phyloP scores from a whole-genome alignment of 345 rosid genomes.

The Schrenkiella parvula region DNA sequence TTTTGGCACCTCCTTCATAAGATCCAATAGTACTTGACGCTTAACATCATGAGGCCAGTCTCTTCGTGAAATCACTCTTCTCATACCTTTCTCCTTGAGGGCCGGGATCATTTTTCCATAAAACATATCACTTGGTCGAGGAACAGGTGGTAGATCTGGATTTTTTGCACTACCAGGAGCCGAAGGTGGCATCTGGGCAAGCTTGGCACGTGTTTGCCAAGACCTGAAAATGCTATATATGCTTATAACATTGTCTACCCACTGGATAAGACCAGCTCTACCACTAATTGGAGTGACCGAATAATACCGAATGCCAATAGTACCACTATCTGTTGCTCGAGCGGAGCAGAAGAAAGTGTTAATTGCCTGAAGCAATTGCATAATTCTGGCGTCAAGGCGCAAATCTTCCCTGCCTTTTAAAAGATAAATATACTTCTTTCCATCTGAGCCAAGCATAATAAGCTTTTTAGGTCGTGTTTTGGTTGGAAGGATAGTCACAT shows the following conservation, averaged over 20 bases:
- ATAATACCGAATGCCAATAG: slow-evolving; percentile 68
- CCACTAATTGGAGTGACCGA: slow-evolving; percentile 94
- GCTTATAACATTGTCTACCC: slow-evolving; percentile 89
- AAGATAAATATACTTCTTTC: slow-evolving; percentile 71
- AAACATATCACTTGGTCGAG: slow-evolving; percentile 96
- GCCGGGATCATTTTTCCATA: slow-evolving; percentile 97
- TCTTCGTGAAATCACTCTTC: slow-evolving; percentile 88
- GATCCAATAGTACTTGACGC: slow-evolving; percentile 85
- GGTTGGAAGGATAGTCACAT: slow-evolving; percentile 70
- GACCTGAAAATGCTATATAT: slow-evolving; percentile 82
- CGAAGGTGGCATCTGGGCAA: slow-evolving; percentile 53
- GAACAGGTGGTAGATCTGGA: slow-evolving; percentile 65
- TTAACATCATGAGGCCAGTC: slow-evolving; percentile 99
- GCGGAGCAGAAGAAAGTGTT: slow-evolving; percentile 65
- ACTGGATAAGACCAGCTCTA: slow-evolving; percentile 90
- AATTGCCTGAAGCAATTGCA: slow-evolving; percentile 90
- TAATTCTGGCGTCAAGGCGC: slow-evolving; percentile 97
- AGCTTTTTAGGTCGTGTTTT: slow-evolving; percentile 96
- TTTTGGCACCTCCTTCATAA: slow-evolving; percentile 83
- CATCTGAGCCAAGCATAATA: slow-evolving; percentile 84
- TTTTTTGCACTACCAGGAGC: slow-evolving; percentile 50
- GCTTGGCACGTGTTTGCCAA: slow-evolving; percentile 81
- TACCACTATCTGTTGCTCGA: slow-evolving; percentile 44
- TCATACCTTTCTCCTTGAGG: slow-evolving; percentile 90
- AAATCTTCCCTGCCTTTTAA: slow-evolving; percentile 94